A percentile compares a stretch with the other conserved stretches of the same genome.
Evolutionary conservation across 2,329 filamentous ascomycete genomes (phyloP).

Genomic region (Xylaria sp.): DNA sequence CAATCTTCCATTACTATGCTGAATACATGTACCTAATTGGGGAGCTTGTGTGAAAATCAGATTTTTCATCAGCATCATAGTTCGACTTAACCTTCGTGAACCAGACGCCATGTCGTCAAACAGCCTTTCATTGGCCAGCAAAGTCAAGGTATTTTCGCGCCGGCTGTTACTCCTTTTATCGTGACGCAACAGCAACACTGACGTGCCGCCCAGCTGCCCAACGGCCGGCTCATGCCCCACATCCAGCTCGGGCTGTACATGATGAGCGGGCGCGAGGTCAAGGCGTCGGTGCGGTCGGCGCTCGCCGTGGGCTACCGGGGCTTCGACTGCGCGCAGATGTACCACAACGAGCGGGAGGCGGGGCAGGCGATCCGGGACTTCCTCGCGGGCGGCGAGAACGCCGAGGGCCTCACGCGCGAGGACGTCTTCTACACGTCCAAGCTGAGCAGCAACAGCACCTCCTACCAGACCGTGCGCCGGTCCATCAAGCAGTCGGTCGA

Average conservation of each 20-base stretch:
- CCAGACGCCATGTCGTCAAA: conserved; percentile 22
- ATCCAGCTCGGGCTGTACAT: conserved; percentile 77
- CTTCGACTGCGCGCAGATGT: conserved; percentile 58
- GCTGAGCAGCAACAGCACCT: conserved; percentile 64
- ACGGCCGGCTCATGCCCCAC: conserved; percentile 68
- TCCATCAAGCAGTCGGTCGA: conserved; percentile 69
- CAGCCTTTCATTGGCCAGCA: conserved; percentile 32
- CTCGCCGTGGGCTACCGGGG: conserved; percentile 56
- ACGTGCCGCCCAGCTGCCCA: conserved; percentile 53
- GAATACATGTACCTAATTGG: background rate
- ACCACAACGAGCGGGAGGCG: conserved; percentile 70
- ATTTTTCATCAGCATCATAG: background rate
- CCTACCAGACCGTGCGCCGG: conserved; percentile 67
- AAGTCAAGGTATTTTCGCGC: conserved; percentile 28
- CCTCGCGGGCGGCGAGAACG: conserved; percentile 51
- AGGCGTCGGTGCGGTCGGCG: conserved; percentile 58
- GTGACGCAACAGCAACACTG: conserved; percentile 22
- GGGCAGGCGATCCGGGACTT: conserved; percentile 66
- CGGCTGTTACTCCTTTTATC: background rate
- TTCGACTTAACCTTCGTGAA: background rate
- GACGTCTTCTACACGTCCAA: conserved; percentile 84
- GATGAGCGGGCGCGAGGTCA: conserved; percentile 65
- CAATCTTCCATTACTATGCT: background rate
- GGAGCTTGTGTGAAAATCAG: background rate
- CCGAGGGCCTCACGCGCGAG: conserved; percentile 58